Conservation (phyloP, 2,329 filamentous ascomycete species). For the Fusarium sp. region DNA sequence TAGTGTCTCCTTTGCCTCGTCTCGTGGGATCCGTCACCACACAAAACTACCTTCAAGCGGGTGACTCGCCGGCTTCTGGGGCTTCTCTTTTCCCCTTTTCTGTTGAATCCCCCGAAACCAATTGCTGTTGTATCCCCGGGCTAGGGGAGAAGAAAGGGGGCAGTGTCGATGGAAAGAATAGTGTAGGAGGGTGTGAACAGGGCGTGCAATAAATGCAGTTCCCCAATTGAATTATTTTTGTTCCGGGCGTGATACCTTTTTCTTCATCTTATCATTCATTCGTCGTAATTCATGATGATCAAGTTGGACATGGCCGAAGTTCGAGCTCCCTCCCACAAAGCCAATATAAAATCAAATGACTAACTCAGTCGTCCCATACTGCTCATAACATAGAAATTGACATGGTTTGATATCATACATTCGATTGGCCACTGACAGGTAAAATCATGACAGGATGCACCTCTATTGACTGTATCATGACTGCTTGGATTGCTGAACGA, state of each 20-base stretch:
- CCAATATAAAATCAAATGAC: neutral
- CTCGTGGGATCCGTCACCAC: conserved; percentile 30
- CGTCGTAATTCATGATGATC: neutral
- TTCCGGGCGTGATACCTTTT: conserved; percentile 21
- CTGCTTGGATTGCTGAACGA: conserved; percentile 26
- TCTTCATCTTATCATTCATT: neutral
- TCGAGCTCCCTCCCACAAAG: conserved; percentile 1
- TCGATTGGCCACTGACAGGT: neutral
- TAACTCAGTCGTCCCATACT: neutral
- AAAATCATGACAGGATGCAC: neutral
- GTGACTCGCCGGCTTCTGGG: conserved; percentile 33
- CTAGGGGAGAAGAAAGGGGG: conserved; percentile 34
- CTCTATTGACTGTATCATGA: conserved; percentile 20
- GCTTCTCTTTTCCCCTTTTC: conserved; percentile 33
- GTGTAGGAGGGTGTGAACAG: conserved; percentile 50
- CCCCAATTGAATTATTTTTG: conserved; percentile 30
- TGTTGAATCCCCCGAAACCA: conserved; percentile 33
- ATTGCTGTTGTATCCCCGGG: conserved; percentile 33
- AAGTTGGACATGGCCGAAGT: conserved; percentile 16
- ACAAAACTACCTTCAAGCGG: conserved; percentile 16
- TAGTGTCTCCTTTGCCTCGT: conserved; percentile 46
- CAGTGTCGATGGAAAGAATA: conserved; percentile 50
- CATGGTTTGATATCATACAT: neutral
- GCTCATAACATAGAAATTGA: neutral
- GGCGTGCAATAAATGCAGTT: conserved; percentile 50